phyloP scores from a whole-genome alignment of 2,329 filamentous ascomycete species.

The Dissoconium aciculare region DNA sequence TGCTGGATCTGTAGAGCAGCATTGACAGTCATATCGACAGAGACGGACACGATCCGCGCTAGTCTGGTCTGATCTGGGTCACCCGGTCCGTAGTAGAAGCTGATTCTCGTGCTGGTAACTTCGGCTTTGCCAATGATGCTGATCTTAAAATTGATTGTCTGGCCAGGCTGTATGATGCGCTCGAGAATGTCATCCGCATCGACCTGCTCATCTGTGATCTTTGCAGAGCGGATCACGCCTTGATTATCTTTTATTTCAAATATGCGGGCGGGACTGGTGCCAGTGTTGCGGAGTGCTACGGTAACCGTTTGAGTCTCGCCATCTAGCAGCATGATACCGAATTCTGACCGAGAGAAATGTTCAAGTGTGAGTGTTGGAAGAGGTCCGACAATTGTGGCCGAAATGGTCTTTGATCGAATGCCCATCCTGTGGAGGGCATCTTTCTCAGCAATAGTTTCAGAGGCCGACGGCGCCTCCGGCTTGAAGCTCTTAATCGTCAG shows the following conservation, averaged over 20 bases:
- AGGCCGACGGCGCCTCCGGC: constrained; percentile 3
- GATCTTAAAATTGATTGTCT: constrained; percentile 57
- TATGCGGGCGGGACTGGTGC: constrained; percentile 62
- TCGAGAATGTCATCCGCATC: not conserved
- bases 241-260: constrained; percentile 16
- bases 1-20: constrained; percentile 71
- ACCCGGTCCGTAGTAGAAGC: constrained; percentile 54
- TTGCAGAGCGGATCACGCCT: constrained; percentile 8
- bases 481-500: constrained; percentile 51
- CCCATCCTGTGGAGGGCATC: constrained; percentile 8
- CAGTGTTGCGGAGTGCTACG: constrained; percentile 67
- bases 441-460: constrained; percentile 2
- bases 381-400: constrained; percentile 52
- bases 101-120: constrained; percentile 61
- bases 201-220: constrained; percentile 1
- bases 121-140: constrained; percentile 79
- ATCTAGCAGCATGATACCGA: constrained; percentile 81
- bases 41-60: constrained; percentile 43
- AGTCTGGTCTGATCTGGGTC: constrained; percentile 6
- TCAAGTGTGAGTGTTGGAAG: constrained; percentile 67
- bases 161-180: constrained; percentile 33
- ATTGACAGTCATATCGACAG: constrained; percentile 79
- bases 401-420: constrained; percentile 13
- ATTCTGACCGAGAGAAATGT: constrained; percentile 64
- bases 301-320: constrained; percentile 68